A percentile compares a stretch with the other conserved stretches of the same genome.
Evolutionary conservation across 257 asterid species (phyloP).

Genomic region (Vinca minor): DNA sequence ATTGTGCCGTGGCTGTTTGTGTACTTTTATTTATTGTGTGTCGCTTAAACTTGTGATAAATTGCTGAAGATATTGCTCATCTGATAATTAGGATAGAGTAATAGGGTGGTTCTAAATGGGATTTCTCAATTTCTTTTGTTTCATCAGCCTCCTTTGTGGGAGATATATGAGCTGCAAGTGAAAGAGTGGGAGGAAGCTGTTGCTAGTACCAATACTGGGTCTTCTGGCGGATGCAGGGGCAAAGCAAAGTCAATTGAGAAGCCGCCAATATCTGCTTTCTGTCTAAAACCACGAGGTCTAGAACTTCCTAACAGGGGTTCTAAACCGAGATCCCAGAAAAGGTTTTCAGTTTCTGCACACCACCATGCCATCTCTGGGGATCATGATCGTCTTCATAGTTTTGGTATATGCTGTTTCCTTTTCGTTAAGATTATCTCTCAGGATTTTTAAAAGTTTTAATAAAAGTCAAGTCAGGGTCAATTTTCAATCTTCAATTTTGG

Average conservation of each 20-base stretch:
- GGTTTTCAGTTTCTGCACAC: constrained; percentile 54
- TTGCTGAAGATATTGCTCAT: not conserved
- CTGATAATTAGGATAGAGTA: not conserved
- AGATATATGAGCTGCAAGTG: constrained; percentile 71
- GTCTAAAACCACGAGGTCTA: constrained; percentile 86
- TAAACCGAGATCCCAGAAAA: constrained; percentile 84
- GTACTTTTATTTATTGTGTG: not conserved
- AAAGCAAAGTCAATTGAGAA: constrained; percentile 59
- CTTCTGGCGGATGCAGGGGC: too few species aligned
- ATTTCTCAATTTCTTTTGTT: constrained; percentile 8
- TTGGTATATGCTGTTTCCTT: constrained; percentile 32
- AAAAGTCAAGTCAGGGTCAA: too few species aligned
- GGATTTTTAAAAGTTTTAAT: too few species aligned
- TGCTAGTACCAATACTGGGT: constrained; percentile 41
- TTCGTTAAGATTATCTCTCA: constrained; percentile 3
- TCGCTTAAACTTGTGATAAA: not conserved
- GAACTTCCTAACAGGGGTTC: constrained; percentile 80
- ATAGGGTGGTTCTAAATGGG: constrained; percentile 10
- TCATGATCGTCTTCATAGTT: constrained; percentile 45
- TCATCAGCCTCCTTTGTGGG: constrained; percentile 93
- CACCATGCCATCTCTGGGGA: constrained; percentile 50
- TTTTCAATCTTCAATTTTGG: too few species aligned
- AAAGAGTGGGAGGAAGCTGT: constrained; percentile 73
- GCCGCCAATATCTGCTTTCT: constrained; percentile 91
- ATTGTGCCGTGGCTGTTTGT: not conserved